These are phyloP conservation scores for Cladosporium sp. DNA, from an alignment of 2,329 filamentous ascomycete genomes.

Conservation along the genomic window DNA sequence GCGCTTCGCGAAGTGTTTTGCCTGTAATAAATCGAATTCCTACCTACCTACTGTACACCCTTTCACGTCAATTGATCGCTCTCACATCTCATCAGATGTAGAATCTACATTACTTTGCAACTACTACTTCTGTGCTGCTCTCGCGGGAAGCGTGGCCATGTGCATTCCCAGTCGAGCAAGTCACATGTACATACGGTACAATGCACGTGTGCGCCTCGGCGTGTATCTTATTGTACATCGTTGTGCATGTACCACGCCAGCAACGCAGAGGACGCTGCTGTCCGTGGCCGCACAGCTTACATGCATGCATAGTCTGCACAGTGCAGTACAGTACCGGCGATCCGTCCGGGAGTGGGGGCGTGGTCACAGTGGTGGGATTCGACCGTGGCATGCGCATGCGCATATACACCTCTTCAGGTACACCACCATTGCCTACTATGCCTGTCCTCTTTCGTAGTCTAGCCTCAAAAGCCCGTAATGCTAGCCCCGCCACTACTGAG, in stretches of 20 bases:
- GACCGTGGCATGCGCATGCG: background rate
- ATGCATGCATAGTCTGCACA: background rate
- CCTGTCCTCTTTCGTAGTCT: no score
- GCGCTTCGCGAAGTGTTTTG: background rate
- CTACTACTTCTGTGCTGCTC: background rate
- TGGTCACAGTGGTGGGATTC: background rate
- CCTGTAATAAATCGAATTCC: background rate
- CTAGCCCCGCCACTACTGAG: no score
- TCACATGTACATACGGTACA: background rate
- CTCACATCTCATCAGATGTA: background rate
- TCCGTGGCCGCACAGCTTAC: background rate
- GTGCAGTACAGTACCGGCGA: background rate
- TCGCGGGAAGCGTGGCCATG: background rate
- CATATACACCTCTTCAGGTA: background rate
- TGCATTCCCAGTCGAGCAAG: background rate
- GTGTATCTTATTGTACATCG: background rate
- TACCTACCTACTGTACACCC: background rate
- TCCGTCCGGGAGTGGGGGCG: background rate
- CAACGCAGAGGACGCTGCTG: background rate
- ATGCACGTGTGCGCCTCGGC: background rate
- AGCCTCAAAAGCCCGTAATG: no score
- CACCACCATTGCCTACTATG: background rate
- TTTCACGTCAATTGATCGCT: background rate
- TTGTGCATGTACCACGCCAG: background rate
- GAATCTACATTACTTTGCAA: background rate